Evolutionary conservation across 345 rosid genomes (phyloP), one percentile per base, ranked within the genome.

Genomic region (Eutrema japonicum): DNA sequence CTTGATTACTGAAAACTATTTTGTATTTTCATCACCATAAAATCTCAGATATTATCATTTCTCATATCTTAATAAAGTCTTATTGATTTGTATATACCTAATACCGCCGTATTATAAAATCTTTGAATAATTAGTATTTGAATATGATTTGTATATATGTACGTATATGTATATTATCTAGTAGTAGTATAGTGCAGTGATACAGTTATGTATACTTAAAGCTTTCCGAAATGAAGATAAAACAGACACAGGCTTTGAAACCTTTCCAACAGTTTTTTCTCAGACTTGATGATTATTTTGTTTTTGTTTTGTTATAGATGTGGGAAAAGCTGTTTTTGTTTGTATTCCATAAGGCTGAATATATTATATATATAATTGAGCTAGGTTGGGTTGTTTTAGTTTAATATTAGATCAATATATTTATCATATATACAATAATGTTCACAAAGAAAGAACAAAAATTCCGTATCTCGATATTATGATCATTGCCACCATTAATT

Each of bases 401-500:
- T 69, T 46, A 57, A 8, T 22, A 35, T 33, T 57, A 6, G 35
- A 51, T 66, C 59, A 26, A 3, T 33, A 14, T 29, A 59, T 71
- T 2, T 16, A 27, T 38, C 6, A 3, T 41, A 12, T 35, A 55
- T 48, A 49, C 38, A 46, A 47, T 69, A 64, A 32, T 54, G 50
- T 43, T 71, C 58, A 67, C 10, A 10, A 50, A 18, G 8, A 12
- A 32, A 73, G 54, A 52, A 68, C 55, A 59, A 70, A 80, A 78
- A 78, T 78, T 2, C 84, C 80, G 85, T 89, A 62, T 84, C 82
- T 79, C 80, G 85, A 82, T 78, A 89, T 81, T 81, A 90, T 83
- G 65, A 94, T 91, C 95, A 91, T 88, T 88, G 77, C 90, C 63
- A 83, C 85, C 93, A 89, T 87, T 88, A 85, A 81, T 59, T 43